These are phyloP conservation scores for Cyclotella distinguenda DNA, from an alignment of 108 stramenopile genomes.

Conservation along the genomic window DNA sequence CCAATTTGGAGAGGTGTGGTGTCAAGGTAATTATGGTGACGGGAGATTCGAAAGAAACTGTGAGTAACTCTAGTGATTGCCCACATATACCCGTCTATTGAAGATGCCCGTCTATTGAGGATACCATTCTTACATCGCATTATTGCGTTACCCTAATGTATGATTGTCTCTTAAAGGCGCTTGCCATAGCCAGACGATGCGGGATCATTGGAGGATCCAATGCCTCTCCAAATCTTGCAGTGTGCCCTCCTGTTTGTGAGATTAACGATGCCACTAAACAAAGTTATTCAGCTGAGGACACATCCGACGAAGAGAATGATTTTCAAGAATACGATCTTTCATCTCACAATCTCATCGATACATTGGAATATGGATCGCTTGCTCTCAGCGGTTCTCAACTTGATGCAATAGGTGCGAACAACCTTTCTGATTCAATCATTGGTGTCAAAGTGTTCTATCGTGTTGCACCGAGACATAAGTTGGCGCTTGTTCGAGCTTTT, in stretches of 20 bases:
- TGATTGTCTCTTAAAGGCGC: constrained; percentile 36
- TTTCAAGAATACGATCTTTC: constrained; percentile 13
- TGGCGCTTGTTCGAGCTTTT: constrained; percentile 91
- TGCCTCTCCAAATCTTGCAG: background rate
- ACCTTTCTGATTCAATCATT: constrained; percentile 62
- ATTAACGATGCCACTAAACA: background rate
- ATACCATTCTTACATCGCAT: too few species aligned
- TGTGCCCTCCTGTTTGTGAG: background rate
- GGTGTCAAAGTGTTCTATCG: constrained; percentile 94
- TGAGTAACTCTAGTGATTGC: too few species aligned
- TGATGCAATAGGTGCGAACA: constrained; percentile 68
- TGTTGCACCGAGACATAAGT: constrained; percentile 93
- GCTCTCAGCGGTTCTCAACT: constrained; percentile 76
- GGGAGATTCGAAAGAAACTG: constrained; percentile 92
- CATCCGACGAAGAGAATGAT: constrained; percentile 35
- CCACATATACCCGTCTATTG: too few species aligned
- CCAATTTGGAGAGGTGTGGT: constrained; percentile 74
- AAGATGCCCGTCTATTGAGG: too few species aligned
- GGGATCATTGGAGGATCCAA: constrained; percentile 67
- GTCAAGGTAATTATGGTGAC: constrained; percentile 96
- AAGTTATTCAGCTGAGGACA: constrained; percentile 19
- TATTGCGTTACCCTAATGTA: too few species aligned
- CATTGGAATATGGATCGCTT: constrained; percentile 46
- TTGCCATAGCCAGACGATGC: constrained; percentile 88
- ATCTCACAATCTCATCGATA: constrained; percentile 37